These are phyloP conservation scores for Cerrena zonata DNA, from an alignment of 1,284 basidiomycete species.

Conservation along the genomic window DNA sequence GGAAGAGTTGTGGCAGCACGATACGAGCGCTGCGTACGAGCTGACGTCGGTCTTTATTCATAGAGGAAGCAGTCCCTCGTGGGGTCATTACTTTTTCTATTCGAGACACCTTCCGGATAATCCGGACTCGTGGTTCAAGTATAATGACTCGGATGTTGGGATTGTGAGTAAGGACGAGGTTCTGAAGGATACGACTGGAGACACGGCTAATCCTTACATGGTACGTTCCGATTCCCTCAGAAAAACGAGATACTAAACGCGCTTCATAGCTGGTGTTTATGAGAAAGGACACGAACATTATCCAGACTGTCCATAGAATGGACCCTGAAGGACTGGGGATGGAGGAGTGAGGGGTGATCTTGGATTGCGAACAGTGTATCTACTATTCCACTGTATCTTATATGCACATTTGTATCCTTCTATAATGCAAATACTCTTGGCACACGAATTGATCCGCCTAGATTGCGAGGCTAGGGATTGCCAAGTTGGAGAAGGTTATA, in stretches of 20 bases:
- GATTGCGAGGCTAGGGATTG: no score
- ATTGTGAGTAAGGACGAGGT: constrained; percentile 72
- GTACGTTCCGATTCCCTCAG: constrained; percentile 39
- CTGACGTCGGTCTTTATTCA: constrained; percentile 95
- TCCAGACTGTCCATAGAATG: constrained; percentile 72
- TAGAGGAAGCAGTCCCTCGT: constrained; percentile 77
- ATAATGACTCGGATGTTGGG: constrained; percentile 83
- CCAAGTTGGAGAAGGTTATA: no score
- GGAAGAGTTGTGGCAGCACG: constrained; percentile 74
- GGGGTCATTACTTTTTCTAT: constrained; percentile 88
- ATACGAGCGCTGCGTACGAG: constrained; percentile 73
- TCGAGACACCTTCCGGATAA: constrained; percentile 72
- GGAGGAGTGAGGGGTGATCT: neutral
- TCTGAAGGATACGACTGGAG: constrained; percentile 73
- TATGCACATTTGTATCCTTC: no score
- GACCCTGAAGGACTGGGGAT: constrained; percentile 19
- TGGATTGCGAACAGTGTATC: no score
- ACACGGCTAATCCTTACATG: constrained; percentile 77
- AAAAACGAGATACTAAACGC: neutral
- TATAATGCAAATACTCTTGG: no score
- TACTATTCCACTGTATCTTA: no score
- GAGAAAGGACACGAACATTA: constrained; percentile 64
- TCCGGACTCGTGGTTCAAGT: constrained; percentile 88
- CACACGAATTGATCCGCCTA: no score
- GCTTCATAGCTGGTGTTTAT: constrained; percentile 68